Base-by-base conservation (phyloP, 805 yeast genomes). In the Ogataea angusta region DNA sequence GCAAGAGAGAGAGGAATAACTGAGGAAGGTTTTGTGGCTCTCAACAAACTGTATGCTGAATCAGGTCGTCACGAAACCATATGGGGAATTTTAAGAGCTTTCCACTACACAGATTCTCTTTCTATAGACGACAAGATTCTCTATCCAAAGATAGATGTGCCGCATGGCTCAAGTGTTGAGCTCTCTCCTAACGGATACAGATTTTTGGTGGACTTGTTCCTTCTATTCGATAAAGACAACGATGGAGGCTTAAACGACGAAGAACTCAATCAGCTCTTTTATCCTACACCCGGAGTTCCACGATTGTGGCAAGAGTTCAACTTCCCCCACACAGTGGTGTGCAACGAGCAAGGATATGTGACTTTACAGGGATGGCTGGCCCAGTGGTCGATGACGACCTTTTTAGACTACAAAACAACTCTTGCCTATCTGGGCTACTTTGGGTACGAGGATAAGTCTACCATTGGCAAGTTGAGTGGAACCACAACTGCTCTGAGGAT, bases 291-390 rank as follows among this genome's bases (percentile, higher is more conserved):
- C 0, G 98, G 97, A 0, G 71, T 89, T 1, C 99, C 99, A 0
- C 72, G 71, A 42, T 68, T 85, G 6, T 93, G 99, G 99, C 70
- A 72, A 26, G 89, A 85, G 10, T 75, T 86, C 0, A 81, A 81
- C 49, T 93, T 93, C 56, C 99, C 99, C 0, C 69, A 74, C 18
- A 78, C 95, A 1, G 86, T 95, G 9, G 96, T 91, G 2, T 77
- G 95, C 38, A 90, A 89, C 57, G 96, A 89, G 49, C 82, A 80
- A 47, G 97, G 96, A 0, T 76, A 80, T 57, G 89, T 93, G 4
- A 88, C 98, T 0, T 63, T 93, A 19, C 99, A 95, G 65, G 99
- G 99, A 3, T 93, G 99, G 99, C 66, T 93, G 27, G 99, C 99
- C 0, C 98, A 91, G 56, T 93, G 99, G 99, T 83, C 91, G 52